These are phyloP conservation scores for Scalesia atractyloides DNA, from an alignment of 129 eudicot species.

Conservation along the genomic window DNA sequence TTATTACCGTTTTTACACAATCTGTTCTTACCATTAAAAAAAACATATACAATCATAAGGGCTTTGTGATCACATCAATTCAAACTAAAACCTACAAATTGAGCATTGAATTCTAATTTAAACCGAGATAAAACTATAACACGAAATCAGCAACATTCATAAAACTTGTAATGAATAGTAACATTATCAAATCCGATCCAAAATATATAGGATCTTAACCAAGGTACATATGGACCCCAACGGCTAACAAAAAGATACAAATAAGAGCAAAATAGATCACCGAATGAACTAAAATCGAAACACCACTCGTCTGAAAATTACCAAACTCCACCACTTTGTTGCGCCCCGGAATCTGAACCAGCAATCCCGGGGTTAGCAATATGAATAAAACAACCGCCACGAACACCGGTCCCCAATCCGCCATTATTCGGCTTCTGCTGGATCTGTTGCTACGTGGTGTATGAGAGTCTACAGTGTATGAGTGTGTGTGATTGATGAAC, in stretches of 20 bases:
- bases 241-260: constrained; percentile 77
- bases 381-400: constrained; percentile 85
- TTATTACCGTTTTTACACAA: background rate
- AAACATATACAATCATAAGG: background rate
- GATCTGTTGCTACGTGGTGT: background rate
- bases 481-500: constrained; percentile 1
- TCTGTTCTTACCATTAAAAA: background rate
- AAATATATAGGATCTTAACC: constrained; percentile 37
- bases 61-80: no score
- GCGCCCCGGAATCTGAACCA: constrained; percentile 76
- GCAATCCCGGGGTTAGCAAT: constrained; percentile 72
- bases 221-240: constrained; percentile 74
- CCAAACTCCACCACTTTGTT: constrained; percentile 68
- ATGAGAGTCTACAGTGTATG: background rate
- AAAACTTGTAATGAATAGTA: background rate
- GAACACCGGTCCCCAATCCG: constrained; percentile 95
- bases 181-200: constrained; percentile 18
- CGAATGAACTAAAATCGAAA: constrained; percentile 80
- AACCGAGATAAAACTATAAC: no score
- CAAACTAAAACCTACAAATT: no score
- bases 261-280: constrained; percentile 68
- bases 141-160: background rate
- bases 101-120: no score
- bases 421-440: constrained; percentile 31
- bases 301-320: constrained; percentile 77